Evolutionary conservation across 148 eudicot species (phyloP).

Genomic region (Rheum nobile): DNA sequence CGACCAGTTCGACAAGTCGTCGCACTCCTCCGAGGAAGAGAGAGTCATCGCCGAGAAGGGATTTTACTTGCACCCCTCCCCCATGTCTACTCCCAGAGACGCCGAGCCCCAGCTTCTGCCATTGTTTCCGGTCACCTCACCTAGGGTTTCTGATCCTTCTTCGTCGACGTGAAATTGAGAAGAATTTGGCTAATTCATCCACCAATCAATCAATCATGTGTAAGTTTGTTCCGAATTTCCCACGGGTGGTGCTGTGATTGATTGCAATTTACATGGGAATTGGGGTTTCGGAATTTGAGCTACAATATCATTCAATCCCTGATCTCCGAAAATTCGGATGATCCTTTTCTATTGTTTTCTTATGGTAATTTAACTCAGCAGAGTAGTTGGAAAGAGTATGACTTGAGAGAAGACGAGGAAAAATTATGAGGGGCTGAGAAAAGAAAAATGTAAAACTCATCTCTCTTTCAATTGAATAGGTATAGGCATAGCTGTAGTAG

Average conservation of each 20-base stretch:
- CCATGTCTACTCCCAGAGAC: conserved; percentile 45
- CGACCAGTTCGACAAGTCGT: conserved; percentile 45
- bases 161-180: background rate
- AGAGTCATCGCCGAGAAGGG: conserved; percentile 49
- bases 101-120: conserved; percentile 52
- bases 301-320: background rate
- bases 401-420: background rate
- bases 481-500: background rate
- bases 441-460: background rate
- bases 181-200: background rate
- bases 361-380: background rate
- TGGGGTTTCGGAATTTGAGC: background rate
- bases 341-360: no score
- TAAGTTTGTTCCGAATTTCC: background rate
- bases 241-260: background rate
- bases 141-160: conserved; percentile 30
- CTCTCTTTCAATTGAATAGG: background rate
- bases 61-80: conserved; percentile 62
- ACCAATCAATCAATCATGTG: background rate
- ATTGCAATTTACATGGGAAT: background rate
- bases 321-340: background rate
- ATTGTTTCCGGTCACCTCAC: conserved; percentile 55
- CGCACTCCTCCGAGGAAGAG: conserved; percentile 35
- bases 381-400: background rate
- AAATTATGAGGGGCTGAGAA: background rate